Evolutionary conservation across 2,329 filamentous ascomycete species (phyloP).

Genomic region (Boeremia exigua): DNA sequence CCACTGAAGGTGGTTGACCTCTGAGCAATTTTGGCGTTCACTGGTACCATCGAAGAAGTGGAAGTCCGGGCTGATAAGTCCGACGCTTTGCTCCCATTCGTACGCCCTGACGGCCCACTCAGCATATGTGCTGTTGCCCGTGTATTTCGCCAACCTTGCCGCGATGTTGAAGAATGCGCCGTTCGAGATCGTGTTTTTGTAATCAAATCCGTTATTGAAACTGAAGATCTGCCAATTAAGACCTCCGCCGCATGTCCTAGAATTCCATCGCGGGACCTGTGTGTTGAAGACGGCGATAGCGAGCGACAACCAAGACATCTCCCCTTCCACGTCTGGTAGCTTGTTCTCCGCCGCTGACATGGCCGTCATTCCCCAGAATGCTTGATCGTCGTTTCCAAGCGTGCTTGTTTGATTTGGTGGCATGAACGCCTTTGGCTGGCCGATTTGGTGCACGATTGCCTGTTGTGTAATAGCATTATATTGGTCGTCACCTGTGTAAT

Average conservation of each 20-base stretch:
- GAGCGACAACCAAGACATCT: slow-evolving; percentile 66
- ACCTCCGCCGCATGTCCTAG: slow-evolving; percentile 69
- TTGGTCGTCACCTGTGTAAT: slow-evolving; percentile 44
- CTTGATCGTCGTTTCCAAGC: slow-evolving; percentile 74
- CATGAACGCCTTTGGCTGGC: slow-evolving; percentile 73
- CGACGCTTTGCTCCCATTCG: slow-evolving; percentile 58
- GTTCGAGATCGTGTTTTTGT: slow-evolving; percentile 81
- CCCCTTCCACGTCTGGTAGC: slow-evolving; percentile 58
- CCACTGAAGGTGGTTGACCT: slow-evolving; percentile 53
- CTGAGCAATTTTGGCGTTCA: slow-evolving; percentile 51
- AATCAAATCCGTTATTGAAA: slow-evolving; percentile 75
- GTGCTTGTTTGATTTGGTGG: slow-evolving; percentile 69
- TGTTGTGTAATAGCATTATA: slow-evolving; percentile 44
- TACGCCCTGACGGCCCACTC: slow-evolving; percentile 70
- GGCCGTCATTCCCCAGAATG: slow-evolving; percentile 72
- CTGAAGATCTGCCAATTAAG: slow-evolving; percentile 74
- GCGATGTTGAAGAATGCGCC: slow-evolving; percentile 80
- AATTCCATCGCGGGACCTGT: slow-evolving; percentile 72
- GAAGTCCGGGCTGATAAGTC: slow-evolving; percentile 55
- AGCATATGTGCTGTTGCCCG: slow-evolving; percentile 58
- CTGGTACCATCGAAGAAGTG: slow-evolving; percentile 54
- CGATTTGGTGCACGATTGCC: slow-evolving; percentile 75
- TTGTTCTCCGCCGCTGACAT: slow-evolving; percentile 71
- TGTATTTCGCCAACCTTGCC: slow-evolving; percentile 72
- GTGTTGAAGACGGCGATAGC: slow-evolving; percentile 73